A percentile compares a stretch with the other conserved stretches of the same genome.
Evolutionary conservation across 148 eudicot species (phyloP).

Genomic region (Bassia scoparia): DNA sequence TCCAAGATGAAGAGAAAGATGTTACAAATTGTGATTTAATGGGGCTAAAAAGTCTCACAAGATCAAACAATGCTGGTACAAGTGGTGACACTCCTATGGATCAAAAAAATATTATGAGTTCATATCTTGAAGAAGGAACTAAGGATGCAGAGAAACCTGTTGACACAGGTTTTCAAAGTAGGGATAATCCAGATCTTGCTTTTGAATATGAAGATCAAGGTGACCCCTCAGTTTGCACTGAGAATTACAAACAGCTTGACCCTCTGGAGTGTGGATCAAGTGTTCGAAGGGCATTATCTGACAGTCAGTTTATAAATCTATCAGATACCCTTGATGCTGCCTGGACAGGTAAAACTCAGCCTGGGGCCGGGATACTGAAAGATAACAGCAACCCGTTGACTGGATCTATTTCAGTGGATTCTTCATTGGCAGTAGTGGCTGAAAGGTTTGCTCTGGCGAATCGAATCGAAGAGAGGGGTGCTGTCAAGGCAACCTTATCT

Average conservation of each 20-base stretch:
- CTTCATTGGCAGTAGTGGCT: conserved; percentile 37
- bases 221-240: conserved; percentile 28
- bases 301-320: conserved; percentile 59
- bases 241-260: conserved; percentile 31
- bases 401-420: conserved; percentile 49
- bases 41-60: conserved; percentile 26
- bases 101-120: conserved; percentile 27
- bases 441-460: conserved; percentile 52
- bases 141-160: conserved; percentile 18
- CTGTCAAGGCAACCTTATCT: conserved; percentile 33
- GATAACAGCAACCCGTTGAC: conserved; percentile 33
- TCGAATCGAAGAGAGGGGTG: conserved; percentile 39
- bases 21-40: conserved; percentile 23
- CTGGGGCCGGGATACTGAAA: conserved; percentile 38
- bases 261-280: conserved; percentile 33
- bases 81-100: conserved; percentile 36
- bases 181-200: conserved; percentile 24
- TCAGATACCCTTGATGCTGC: conserved; percentile 88
- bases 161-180: conserved; percentile 30
- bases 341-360: conserved; percentile 77
- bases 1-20: conserved; percentile 29
- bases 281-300: conserved; percentile 58
- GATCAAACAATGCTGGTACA: conserved; percentile 25
- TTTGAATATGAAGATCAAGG: conserved; percentile 29
- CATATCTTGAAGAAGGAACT: conserved; percentile 24